phyloP scores from a whole-genome alignment of 1,284 basidiomycete species.

The Puccinia triticina region DNA sequence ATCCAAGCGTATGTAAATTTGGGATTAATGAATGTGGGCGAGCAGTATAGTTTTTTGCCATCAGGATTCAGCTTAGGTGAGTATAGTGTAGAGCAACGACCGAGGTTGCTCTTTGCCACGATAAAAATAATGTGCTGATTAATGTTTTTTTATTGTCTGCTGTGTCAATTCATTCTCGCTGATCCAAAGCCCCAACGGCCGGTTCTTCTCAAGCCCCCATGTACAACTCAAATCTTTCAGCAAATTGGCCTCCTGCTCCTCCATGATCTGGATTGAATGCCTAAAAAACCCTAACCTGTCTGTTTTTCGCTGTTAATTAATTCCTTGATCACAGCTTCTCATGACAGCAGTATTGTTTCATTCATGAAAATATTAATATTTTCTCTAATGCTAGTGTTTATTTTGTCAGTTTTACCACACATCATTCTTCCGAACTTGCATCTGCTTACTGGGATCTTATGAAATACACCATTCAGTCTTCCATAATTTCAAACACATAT shows the following conservation, averaged over 20 bases:
- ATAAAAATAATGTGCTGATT: not conserved
- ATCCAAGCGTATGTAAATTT: not conserved
- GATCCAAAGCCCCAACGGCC: not conserved
- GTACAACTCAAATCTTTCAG: not conserved
- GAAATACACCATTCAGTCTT: no score
- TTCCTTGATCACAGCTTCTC: not conserved
- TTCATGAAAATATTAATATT: no score
- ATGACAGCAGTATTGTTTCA: no score
- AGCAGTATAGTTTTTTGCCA: not conserved
- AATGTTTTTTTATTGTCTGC: not conserved
- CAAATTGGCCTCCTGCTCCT: not conserved
- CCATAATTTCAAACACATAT: no score
- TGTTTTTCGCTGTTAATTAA: no score
- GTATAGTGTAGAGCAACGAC: not conserved
- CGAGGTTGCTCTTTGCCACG: not conserved
- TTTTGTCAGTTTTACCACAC: no score
- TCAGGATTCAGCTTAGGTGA: not conserved
- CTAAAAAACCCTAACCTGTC: not conserved
- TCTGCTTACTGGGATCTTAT: no score
- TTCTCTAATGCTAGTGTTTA: no score
- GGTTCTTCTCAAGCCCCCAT: not conserved
- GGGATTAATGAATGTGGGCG: slow-evolving; percentile 4
- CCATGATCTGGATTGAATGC: not conserved
- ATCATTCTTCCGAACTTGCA: no score
- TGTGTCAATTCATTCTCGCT: not conserved